A percentile compares a stretch with the other conserved stretches of the same genome.
Evolutionary conservation across 768 basidiomycete genomes (phyloP).

Genomic region (Lactarius pseudohatsudake): DNA sequence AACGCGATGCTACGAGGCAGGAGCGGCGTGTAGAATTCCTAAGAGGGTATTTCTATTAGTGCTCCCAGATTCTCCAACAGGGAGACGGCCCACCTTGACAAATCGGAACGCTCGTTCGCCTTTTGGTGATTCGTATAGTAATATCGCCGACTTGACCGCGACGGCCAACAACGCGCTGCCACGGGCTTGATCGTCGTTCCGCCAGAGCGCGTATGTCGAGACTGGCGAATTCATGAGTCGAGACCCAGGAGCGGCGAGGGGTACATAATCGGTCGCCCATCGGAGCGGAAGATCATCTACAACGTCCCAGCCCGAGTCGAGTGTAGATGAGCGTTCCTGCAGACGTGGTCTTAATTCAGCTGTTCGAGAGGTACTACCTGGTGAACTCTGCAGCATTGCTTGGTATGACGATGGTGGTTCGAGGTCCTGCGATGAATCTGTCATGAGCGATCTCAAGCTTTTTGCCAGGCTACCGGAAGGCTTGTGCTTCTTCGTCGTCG

Average conservation of each 20-base stretch:
- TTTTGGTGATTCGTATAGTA: constrained; percentile 78
- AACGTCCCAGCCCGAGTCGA: constrained; percentile 53
- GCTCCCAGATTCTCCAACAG: not conserved
- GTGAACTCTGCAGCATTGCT: not conserved
- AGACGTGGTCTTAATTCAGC: not conserved
- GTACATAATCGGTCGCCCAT: constrained; percentile 87
- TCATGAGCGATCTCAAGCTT: constrained; percentile 59
- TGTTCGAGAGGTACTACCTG: not conserved
- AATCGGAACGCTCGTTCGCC: constrained; percentile 82
- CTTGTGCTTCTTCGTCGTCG: constrained; percentile 48
- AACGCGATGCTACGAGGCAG: constrained; percentile 67
- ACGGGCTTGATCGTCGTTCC: constrained; percentile 51
- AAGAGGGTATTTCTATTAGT: not conserved
- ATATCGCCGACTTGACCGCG: constrained; percentile 68
- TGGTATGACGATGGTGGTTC: constrained; percentile 28
- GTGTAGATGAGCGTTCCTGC: not conserved
- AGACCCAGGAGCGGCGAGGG: constrained; percentile 68
- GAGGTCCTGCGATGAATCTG: constrained; percentile 40
- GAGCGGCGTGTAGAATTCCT: constrained; percentile 85
- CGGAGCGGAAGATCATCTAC: constrained; percentile 71
- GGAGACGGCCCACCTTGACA: constrained; percentile 56
- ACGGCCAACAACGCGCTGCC: constrained; percentile 64
- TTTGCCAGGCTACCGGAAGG: constrained; percentile 59
- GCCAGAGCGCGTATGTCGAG: constrained; percentile 67
- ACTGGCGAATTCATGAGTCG: constrained; percentile 59